Base-by-base conservation (phyloP, 2,329 filamentous ascomycete species). In the Ilyonectria sp. region DNA sequence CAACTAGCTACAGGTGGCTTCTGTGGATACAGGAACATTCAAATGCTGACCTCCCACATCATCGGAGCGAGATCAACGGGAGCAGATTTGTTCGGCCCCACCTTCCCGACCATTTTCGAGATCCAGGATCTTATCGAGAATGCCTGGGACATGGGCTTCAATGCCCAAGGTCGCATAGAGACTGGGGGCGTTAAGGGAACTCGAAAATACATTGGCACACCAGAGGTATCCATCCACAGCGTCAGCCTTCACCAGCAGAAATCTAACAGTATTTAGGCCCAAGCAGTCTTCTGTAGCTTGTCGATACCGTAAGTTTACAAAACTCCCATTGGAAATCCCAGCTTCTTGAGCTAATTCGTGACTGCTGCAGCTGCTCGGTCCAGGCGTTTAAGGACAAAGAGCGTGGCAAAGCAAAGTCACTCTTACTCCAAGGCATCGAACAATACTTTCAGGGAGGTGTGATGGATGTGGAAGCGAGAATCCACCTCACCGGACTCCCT, bases 1-100 rank as follows among this genome's bases (percentile, higher is more conserved):
- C 47, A 26, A 5, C 26, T 2, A 19, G 35, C 21, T 17, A 3
- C 4, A 89, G 94, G 94, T 23, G 93, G 94, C 6, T 98, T 98
- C 78, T 98, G 95, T 78, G 95, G 95, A 4, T 98, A 98, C 78
- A 89, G 95, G 46, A 98, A 97, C 76, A 97, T 97, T 35, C 96
- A 98, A 79, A 97, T 97, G 91, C 81, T 98, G 72, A 84, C 92
- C 15, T 95, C 94, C 0, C 95, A 94, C 78, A 89, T 98, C 21
- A 88, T 91, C 65, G 87, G 86, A 9, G 82, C 88, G 1, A 79
- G 83, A 44, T 84, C 84, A 13, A 80, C 84, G 13, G 93, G 92
- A 0, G 80, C 87, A 67, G 84, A 91, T 46, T 81, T 84, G 54
- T 93, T 97, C 66, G 79, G 84, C 1, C 82, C 84, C 5, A 84